These are phyloP conservation scores for Xylaria castorea DNA, from an alignment of 495 filamentous ascomycete species.

Conservation along the genomic window DNA sequence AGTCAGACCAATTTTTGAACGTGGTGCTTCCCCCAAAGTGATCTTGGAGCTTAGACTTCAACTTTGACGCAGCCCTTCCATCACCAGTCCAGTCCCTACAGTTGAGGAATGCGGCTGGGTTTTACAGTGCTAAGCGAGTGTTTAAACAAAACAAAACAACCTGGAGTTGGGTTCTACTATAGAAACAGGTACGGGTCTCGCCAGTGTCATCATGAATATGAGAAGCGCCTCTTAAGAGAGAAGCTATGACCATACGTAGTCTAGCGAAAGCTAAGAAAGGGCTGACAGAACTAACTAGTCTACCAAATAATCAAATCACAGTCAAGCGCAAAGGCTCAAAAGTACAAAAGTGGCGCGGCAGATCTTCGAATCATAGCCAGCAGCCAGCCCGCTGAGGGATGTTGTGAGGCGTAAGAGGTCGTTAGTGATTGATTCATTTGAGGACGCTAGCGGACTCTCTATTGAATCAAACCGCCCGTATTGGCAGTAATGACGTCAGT, in stretches of 20 bases:
- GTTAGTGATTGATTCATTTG: not conserved
- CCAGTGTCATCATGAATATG: not conserved
- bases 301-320: not conserved
- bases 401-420: not conserved
- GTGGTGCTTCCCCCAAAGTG: not conserved
- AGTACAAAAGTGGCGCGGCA: not conserved
- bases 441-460: slow-evolving; percentile 7
- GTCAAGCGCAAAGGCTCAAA: not conserved
- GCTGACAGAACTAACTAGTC: not conserved
- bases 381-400: not conserved
- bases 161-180: not conserved
- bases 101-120: not conserved
- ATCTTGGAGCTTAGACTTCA: not conserved
- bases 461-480: not conserved
- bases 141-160: not conserved
- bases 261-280: slow-evolving; percentile 8
- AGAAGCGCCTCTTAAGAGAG: not conserved
- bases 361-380: not conserved
- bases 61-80: not conserved
- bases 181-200: not conserved
- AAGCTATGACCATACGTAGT: not conserved
- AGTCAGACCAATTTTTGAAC: not conserved
- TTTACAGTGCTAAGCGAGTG: not conserved
- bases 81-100: not conserved
- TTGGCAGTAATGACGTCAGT: slow-evolving; percentile 13